These are phyloP conservation scores for Cutaneotrichosporon dermatis DNA, from an alignment of 1,284 basidiomycete species.

Conservation along the genomic window DNA sequence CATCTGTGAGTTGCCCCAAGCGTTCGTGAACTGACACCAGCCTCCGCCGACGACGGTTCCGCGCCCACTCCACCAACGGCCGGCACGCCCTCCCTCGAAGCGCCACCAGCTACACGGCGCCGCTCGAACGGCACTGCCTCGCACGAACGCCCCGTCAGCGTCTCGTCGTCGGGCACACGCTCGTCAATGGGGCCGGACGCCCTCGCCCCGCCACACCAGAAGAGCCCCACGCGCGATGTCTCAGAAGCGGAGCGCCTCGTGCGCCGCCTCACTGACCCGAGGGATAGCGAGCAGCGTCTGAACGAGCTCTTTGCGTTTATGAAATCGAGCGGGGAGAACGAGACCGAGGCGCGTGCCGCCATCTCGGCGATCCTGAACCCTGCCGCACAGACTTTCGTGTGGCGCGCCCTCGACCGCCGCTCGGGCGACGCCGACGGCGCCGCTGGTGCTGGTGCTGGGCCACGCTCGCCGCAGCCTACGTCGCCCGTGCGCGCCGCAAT, in stretches of 20 bases:
- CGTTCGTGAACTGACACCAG: slow-evolving; percentile 1
- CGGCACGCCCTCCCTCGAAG: neutral
- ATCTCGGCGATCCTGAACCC: slow-evolving; percentile 33
- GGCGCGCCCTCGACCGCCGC: slow-evolving; percentile 36
- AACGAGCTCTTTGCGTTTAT: slow-evolving; percentile 93
- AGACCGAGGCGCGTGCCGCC: slow-evolving; percentile 66
- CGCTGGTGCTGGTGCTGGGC: slow-evolving; percentile 8
- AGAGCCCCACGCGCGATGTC: slow-evolving; percentile 55
- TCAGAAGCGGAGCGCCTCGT: slow-evolving; percentile 14
- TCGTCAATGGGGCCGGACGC: slow-evolving; percentile 7
- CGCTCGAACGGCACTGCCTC: slow-evolving; percentile 4
- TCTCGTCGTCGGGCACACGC: slow-evolving; percentile 35
- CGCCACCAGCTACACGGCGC: slow-evolving; percentile 2
- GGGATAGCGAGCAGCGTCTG: slow-evolving; percentile 83
- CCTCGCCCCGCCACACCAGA: neutral
- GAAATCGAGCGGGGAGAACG: slow-evolving; percentile 85
- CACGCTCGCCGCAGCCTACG: slow-evolving; percentile 18
- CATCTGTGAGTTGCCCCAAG: slow-evolving; percentile 67
- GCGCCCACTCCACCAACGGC: slow-evolving; percentile 52
- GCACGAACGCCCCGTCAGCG: slow-evolving; percentile 26
- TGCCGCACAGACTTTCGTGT: slow-evolving; percentile 39
- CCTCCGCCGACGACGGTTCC: slow-evolving; percentile 70
- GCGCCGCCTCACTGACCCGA: slow-evolving; percentile 70
- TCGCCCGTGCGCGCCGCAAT: slow-evolving; percentile 19
- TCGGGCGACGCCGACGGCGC: slow-evolving; percentile 24